Evolutionary conservation across 1,284 basidiomycete species (phyloP), one percentile per base, ranked within the genome.

Genomic region (Cutaneotrichosporon cyanovorans): DNA sequence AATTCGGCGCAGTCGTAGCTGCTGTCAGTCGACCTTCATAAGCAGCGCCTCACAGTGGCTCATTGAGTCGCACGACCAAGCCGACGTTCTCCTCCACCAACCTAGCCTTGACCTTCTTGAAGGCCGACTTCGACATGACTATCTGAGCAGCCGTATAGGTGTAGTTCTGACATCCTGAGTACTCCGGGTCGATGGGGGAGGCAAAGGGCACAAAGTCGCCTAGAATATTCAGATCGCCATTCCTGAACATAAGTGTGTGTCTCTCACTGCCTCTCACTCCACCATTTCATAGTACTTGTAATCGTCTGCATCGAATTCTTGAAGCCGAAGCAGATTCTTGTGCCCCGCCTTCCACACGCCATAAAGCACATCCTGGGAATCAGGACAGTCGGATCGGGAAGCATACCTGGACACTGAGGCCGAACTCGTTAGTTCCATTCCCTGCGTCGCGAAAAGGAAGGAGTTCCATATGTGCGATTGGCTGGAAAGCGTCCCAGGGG

Each of bases 191-290:
- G 50, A 88, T 80, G 0, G 93, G 95, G 0, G 87, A 92, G 2
- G 95, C 95, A 62, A 99, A 97, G 9, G 95, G 92, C 57, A 98
- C 87, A 67, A 92, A 93, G 53, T 44, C 35, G 5, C 69, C 71
- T 12, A 89, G 87, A 69, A 96, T 89, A 66, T 99, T 99, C 83
- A 93, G 92, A 69, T 99, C 95, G 5, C 95, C 95, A 63, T 95
- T 91, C 35, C 74, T 74, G 45, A 28, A 22, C 40, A 19, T 41
- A 18, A 37, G 25, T 19, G 16, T 11, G 34, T 1, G 15, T n/a
- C 33, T n/a, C 35, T 7, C 25, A 3, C n/a, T 15, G n/a, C 19
- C 10, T 55, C 66, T 50, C 36, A 66, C 74, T 89, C 84, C 28
- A 92, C 88, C 65, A 88, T 90, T 70, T 95, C 93, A 65, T 91